Evolutionary conservation across 441 rosid genomes (phyloP).

Genomic region (Jatropha multifida): DNA sequence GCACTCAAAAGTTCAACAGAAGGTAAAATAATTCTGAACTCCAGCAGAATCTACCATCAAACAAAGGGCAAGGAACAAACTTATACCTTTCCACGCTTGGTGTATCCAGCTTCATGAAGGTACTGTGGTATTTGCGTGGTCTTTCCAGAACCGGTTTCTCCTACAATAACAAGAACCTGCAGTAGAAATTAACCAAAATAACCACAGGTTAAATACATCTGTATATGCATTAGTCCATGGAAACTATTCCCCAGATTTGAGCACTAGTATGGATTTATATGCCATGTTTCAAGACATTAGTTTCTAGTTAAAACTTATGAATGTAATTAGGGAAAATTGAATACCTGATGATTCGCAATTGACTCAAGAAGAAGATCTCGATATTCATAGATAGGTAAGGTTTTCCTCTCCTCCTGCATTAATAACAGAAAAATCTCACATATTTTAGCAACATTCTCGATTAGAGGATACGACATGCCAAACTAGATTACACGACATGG

Average conservation of each 20-base stretch:
- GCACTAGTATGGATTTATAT: background rate
- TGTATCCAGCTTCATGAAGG: slow-evolving; percentile 97
- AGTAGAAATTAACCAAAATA: slow-evolving; percentile 14
- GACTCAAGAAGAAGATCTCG: slow-evolving; percentile 84
- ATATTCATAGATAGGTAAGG: slow-evolving; percentile 77
- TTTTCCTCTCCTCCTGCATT: slow-evolving; percentile 77
- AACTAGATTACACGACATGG: background rate
- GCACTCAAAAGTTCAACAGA: background rate
- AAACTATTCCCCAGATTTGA: background rate
- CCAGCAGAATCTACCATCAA: background rate
- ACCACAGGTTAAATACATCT: background rate
- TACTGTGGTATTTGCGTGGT: slow-evolving; percentile 98
- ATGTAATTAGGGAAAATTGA: slow-evolving; percentile 1
- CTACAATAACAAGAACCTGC: slow-evolving; percentile 95
- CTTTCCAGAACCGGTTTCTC: slow-evolving; percentile 99
- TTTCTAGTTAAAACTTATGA: background rate
- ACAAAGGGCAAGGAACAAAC: slow-evolving; percentile 2
- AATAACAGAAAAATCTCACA: slow-evolving; percentile 8
- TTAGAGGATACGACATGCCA: background rate
- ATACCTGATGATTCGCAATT: slow-evolving; percentile 71
- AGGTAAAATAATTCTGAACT: background rate
- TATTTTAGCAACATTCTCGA: background rate
- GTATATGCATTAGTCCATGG: background rate
- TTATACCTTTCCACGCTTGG: slow-evolving; percentile 83
- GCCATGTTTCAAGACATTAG: background rate